phyloP scores from a whole-genome alignment of 805 yeast genomes.

The Yamadazyma akitaensis region DNA sequence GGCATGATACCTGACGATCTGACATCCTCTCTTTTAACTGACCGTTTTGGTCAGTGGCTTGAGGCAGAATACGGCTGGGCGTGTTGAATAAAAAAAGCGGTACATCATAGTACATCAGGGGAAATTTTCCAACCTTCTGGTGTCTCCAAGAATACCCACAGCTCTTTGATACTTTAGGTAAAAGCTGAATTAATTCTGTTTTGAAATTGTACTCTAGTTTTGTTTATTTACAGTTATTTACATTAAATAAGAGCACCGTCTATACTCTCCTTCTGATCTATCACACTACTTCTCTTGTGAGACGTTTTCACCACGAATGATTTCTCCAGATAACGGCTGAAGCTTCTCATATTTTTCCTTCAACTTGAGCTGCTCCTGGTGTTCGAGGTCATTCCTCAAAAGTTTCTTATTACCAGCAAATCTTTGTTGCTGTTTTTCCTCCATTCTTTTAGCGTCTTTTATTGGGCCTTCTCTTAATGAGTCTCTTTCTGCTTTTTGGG shows the following conservation, averaged over 20 bases:
- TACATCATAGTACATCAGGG: slow-evolving; percentile 50
- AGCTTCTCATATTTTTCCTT: slow-evolving; percentile 51
- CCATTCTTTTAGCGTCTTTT: slow-evolving; percentile 70
- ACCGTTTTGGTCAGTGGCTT: slow-evolving; percentile 42
- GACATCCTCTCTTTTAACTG: slow-evolving; percentile 34
- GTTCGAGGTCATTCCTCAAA: slow-evolving; percentile 58
- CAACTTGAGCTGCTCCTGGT: slow-evolving; percentile 59
- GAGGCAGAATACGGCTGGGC: slow-evolving; percentile 28
- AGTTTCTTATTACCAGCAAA: slow-evolving; percentile 37
- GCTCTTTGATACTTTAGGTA: neutral
- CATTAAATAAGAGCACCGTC: slow-evolving; percentile 2
- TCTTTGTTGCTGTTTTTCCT: slow-evolving; percentile 32
- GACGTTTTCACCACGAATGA: slow-evolving; percentile 29
- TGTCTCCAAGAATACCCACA: slow-evolving; percentile 52
- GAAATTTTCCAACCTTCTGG: slow-evolving; percentile 35
- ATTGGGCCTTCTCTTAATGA: slow-evolving; percentile 80
- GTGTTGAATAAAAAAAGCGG: slow-evolving; percentile 18
- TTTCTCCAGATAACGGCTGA: slow-evolving; percentile 54
- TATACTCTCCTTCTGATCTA: neutral
- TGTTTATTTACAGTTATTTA: slow-evolving; percentile 7
- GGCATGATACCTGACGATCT: slow-evolving; percentile 13
- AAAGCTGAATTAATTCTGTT: no score
- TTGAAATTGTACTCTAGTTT: neutral
- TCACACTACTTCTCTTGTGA: slow-evolving; percentile 4
- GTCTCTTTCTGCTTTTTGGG: slow-evolving; percentile 67